These are phyloP conservation scores for Mycoemilia scoparia DNA, from an alignment of 192 early-diverging fungal genomes.

Conservation along the genomic window DNA sequence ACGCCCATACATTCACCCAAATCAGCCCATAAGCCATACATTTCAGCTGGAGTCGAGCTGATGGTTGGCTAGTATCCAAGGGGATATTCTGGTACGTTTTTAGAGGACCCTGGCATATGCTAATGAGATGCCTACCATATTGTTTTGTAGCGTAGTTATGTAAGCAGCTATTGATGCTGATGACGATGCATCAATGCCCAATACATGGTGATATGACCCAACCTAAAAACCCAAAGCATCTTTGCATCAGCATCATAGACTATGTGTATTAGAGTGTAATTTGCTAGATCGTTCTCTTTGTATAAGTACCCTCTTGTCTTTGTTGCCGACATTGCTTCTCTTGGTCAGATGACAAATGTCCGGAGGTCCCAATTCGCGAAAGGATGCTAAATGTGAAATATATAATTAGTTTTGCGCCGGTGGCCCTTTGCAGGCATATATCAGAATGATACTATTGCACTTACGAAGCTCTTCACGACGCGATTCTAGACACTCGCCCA, in stretches of 20 bases:
- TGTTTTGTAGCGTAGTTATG: constrained; percentile 87
- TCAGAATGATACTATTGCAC: constrained; percentile 1
- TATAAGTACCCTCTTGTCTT: too few relatives aligned
- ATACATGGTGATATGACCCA: constrained; percentile 63
- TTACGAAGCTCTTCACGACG: constrained; percentile 85
- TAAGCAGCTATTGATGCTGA: constrained; percentile 96
- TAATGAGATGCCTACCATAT: too few relatives aligned
- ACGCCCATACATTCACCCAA: too few relatives aligned
- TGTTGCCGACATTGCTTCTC: constrained; percentile 40
- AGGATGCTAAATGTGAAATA: constrained; percentile 33
- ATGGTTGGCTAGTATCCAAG: too few relatives aligned
- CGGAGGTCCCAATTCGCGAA: constrained; percentile 90
- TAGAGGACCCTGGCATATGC: too few relatives aligned
- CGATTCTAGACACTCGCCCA: constrained; percentile 71
- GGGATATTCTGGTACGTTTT: too few relatives aligned
- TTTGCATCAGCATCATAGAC: too few relatives aligned
- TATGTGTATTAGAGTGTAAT: too few relatives aligned
- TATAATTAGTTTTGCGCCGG: neutral
- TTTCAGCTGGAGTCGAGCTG: too few relatives aligned
- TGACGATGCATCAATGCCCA: constrained; percentile 72
- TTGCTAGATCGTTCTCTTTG: too few relatives aligned
- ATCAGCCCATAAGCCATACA: too few relatives aligned
- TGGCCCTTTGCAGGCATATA: neutral
- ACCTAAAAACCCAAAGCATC: too few relatives aligned
- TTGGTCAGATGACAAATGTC: constrained; percentile 96